Base-by-base conservation (phyloP, 345 rosid species). In the Odontarrhena argentea region DNA sequence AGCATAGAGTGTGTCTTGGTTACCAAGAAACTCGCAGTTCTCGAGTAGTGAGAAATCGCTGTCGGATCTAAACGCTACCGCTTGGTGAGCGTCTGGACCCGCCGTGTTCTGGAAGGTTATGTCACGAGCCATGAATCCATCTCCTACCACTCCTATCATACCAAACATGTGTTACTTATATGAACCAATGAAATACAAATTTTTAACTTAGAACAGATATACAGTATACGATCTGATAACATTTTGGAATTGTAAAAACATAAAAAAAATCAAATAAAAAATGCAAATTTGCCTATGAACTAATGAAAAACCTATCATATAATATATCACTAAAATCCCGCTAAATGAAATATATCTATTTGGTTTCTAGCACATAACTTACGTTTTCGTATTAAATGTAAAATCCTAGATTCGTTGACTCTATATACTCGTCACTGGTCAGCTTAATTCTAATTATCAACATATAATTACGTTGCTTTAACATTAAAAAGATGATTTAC, bases 61-160 rank as follows among this genome's bases (percentile, higher is more conserved):
- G 54, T 91, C 97, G 25, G 89, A 88, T 73, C 86, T 79, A 74
- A 94, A 91, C 59, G 99, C 99, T 3, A 91, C 97, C 4, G 97
- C 99, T 69, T 94, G 99, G 79, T 85, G 86, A 11, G 87, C 87
- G 48, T 83, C 89, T 1, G 91, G 84, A 15, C 94, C 96, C 8
- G 98, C 98, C 9, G 96, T 83, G 77, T 91, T 93, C 73, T 78
- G 79, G 71, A 93, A 60, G 2, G 99, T 91, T 45, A 93, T 62
- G 22, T 85, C 91, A 61, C 85, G 83, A 3, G 97, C 97, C 99
- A 93, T 91, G 77, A 93, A 93, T 34, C 99, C 99, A 75, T 93
- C 96, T 14, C 99, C 97, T 35, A 79, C 58, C 69, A 91, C 89
- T 44, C 91, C 98, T 93, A 82, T 42, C 57, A 74, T 37, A 38